Evolutionary conservation across 345 rosid species (phyloP).

Genomic region (Acer yangbiense): DNA sequence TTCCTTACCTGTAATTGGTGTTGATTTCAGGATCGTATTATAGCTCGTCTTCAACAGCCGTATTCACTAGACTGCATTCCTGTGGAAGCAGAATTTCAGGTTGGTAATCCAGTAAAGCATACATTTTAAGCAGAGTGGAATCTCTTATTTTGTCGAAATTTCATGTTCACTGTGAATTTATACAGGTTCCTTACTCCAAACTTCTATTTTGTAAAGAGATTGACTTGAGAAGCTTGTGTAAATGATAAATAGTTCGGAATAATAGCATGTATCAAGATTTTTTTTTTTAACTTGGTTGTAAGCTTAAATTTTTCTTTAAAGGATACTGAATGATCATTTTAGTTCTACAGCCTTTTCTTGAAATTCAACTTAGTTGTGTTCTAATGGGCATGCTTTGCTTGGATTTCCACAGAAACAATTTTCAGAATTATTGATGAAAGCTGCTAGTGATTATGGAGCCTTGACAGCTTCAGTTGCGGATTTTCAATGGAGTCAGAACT

Average conservation of each 20-base stretch:
- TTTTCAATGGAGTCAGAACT: constrained; percentile 98
- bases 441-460: constrained; percentile 96
- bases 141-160: neutral
- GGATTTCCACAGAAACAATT: constrained; percentile 80
- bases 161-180: neutral
- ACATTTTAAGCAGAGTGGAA: neutral
- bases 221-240: neutral
- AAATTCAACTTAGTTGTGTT: neutral
- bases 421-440: constrained; percentile 93
- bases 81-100: constrained; percentile 99
- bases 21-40: constrained; percentile 81
- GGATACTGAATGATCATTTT: neutral
- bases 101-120: constrained; percentile 26
- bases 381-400: constrained; percentile 17
- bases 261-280: neutral
- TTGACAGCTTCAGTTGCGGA: constrained; percentile 90
- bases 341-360: neutral
- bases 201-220: neutral
- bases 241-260: neutral
- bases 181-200: neutral
- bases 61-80: constrained; percentile 99
- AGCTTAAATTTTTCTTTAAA: neutral
- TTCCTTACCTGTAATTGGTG: constrained; percentile 1
- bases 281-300: neutral
- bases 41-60: constrained; percentile 98